Conservation (phyloP, 2,329 filamentous ascomycete species). For the Plectosphaerella sp. region DNA sequence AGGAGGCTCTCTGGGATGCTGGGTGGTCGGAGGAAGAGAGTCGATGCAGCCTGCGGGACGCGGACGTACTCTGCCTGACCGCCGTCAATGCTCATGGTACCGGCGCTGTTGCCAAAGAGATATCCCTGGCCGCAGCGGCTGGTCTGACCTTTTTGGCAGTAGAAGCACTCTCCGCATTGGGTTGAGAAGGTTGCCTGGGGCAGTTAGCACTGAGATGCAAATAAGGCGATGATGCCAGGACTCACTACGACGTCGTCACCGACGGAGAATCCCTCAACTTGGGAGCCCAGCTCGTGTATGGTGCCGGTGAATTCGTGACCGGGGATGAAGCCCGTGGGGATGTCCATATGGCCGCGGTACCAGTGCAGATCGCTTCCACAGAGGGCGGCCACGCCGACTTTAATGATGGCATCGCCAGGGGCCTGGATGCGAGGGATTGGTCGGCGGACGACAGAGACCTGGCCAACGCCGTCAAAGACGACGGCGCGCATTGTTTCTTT, state of each 20-base stretch:
- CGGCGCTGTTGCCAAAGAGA: not conserved
- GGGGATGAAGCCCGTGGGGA: conserved; percentile 31
- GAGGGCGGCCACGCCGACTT: conserved; percentile 23
- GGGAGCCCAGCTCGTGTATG: conserved; percentile 32
- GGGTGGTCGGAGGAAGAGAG: not conserved
- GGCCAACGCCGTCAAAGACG: not conserved
- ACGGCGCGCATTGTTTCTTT: not conserved
- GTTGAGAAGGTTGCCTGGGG: not conserved
- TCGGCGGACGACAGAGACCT: conserved; percentile 10
- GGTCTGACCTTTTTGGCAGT: not conserved
- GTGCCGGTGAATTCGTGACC: conserved; percentile 40
- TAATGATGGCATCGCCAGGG: conserved; percentile 26
- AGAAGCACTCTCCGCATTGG: not conserved
- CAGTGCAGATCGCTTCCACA: conserved; percentile 42
- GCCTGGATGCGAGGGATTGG: conserved; percentile 10
- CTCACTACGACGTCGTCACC: conserved; percentile 33
- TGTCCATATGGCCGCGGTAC: conserved; percentile 35
- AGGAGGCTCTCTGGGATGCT: not conserved
- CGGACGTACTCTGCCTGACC: conserved; percentile 1
- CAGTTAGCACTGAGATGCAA: not conserved
- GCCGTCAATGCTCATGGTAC: not conserved
- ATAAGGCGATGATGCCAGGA: not conserved
- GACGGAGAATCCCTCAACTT: conserved; percentile 33
- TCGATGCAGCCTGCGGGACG: not conserved
- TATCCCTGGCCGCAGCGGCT: not conserved